Conservation (phyloP, 2,329 filamentous ascomycete species). For the Nigrospora osmanthi region DNA sequence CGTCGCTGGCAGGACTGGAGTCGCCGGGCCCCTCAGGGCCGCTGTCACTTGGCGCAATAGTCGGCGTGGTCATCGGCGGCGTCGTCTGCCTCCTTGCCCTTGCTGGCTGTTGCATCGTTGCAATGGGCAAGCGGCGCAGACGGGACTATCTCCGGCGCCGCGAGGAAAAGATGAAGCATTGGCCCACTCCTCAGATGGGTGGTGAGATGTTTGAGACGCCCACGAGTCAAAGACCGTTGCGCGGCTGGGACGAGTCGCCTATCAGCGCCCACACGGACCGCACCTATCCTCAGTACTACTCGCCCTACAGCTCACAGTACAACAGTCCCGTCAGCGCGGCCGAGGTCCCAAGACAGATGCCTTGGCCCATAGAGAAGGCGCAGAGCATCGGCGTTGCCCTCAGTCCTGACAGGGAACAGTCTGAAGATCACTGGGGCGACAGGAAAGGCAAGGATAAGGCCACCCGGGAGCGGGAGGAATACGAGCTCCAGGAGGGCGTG, state of each 20-base stretch:
- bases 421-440: conserved; percentile 17
- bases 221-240: conserved; percentile 42
- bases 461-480: conserved; percentile 14
- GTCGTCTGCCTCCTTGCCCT: conserved; percentile 38
- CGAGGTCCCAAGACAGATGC: conserved; percentile 21
- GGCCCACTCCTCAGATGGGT: conserved; percentile 27
- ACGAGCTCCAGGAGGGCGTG: conserved; percentile 41
- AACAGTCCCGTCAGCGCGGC: conserved; percentile 46
- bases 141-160: conserved; percentile 41
- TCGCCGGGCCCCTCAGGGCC: conserved; percentile 34
- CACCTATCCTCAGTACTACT: conserved; percentile 41
- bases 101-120: conserved; percentile 45
- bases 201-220: conserved; percentile 43
- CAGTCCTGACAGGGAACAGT: conserved; percentile 26
- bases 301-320: conserved; percentile 52
- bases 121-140: conserved; percentile 47
- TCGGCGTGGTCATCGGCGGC: conserved; percentile 48
- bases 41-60: conserved; percentile 45
- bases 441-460: conserved; percentile 32
- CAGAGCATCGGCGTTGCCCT: conserved; percentile 35
- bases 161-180: conserved; percentile 32
- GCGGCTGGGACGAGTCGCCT: conserved; percentile 47
- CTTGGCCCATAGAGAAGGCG: conserved; percentile 28
- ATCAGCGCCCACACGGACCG: conserved; percentile 31
- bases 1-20: conserved; percentile 28